Evolutionary conservation across 148 eudicot species (phyloP).

Genomic region (Rhododendron vialii): DNA sequence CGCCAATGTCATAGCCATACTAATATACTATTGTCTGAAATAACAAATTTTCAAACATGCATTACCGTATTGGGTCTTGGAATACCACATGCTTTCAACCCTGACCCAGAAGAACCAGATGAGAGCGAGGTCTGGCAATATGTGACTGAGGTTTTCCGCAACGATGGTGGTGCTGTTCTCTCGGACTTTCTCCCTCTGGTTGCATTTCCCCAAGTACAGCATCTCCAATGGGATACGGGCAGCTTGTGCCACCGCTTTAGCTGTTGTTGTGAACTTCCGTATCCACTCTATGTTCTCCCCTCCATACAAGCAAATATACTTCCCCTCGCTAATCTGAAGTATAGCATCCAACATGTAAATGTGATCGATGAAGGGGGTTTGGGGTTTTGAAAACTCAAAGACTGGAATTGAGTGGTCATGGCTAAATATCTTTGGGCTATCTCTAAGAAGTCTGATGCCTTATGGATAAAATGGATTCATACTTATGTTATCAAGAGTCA

Average conservation of each 20-base stretch:
- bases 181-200: constrained; percentile 44
- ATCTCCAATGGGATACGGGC: constrained; percentile 48
- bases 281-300: constrained; percentile 48
- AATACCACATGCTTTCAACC: constrained; percentile 12
- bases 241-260: constrained; percentile 7
- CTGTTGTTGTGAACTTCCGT: constrained; percentile 30
- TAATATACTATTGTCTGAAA: too few species aligned
- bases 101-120: constrained; percentile 85
- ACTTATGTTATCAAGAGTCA: too few species aligned
- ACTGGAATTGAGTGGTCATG: too few species aligned
- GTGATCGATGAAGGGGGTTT: too few species aligned
- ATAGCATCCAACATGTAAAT: too few species aligned
- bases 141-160: constrained; percentile 34
- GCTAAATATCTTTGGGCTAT: too few species aligned
- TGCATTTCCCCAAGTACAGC: constrained; percentile 70
- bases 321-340: constrained; percentile 42
- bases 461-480: too few species aligned
- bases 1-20: too few species aligned
- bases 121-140: constrained; percentile 38
- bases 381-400: too few species aligned
- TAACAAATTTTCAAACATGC: too few species aligned
- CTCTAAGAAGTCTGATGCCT: too few species aligned
- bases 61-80: constrained; percentile 56
- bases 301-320: constrained; percentile 44
- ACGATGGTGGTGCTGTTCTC: constrained; percentile 25